These are phyloP conservation scores for Zygosaccharomyces rouxii DNA, from an alignment of 805 yeast genomes.

Conservation along the genomic window DNA sequence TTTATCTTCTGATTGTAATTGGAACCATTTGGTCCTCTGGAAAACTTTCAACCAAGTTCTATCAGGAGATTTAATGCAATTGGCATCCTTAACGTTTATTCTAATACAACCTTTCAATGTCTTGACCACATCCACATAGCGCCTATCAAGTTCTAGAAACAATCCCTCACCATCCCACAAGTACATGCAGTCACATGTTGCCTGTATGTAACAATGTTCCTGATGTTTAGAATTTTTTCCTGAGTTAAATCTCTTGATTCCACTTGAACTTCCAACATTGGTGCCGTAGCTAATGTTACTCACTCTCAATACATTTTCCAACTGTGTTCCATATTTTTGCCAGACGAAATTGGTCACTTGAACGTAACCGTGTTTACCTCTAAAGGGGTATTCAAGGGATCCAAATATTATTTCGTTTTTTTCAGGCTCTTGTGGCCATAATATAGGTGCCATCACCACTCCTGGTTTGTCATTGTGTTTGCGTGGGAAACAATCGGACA, in stretches of 20 bases:
- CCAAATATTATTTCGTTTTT: constrained; percentile 17
- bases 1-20: constrained; percentile 7
- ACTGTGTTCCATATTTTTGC: constrained; percentile 9
- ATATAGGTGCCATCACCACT: constrained; percentile 13
- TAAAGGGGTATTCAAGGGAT: constrained; percentile 16
- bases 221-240: neutral
- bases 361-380: constrained; percentile 14
- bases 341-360: constrained; percentile 15
- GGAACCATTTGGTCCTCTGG: constrained; percentile 10
- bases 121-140: constrained; percentile 8
- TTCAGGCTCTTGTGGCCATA: constrained; percentile 16
- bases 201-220: constrained; percentile 15
- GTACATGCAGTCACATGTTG: constrained; percentile 11
- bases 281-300: constrained; percentile 8
- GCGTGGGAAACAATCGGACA: constrained; percentile 21
- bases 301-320: constrained; percentile 4
- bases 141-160: constrained; percentile 18
- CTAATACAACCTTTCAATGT: constrained; percentile 14
- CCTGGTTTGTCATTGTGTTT: constrained; percentile 12
- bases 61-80: constrained; percentile 7
- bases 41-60: constrained; percentile 7
- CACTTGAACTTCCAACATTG: constrained; percentile 1
- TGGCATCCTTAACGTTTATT: constrained; percentile 5
- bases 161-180: constrained; percentile 19
- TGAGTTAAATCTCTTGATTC: constrained; percentile 1